Base-by-base conservation (phyloP, 768 basidiomycete species). In the Russula olivacea region DNA sequence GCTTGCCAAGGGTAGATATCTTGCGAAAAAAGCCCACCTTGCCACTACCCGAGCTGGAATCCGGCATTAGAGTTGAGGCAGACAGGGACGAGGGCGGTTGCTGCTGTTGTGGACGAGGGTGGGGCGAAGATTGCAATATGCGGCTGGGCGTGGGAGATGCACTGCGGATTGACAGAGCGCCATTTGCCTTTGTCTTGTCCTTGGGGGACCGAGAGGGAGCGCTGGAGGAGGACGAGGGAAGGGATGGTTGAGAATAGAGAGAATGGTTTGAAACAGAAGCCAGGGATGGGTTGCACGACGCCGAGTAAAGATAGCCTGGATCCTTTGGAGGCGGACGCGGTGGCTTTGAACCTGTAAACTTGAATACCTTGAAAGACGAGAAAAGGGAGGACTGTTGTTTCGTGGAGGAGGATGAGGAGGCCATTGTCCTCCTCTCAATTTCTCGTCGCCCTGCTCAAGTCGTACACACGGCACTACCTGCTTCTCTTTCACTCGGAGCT, bases 331-430 rank as follows among this genome's bases (percentile, higher is more conserved):
- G 66, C 0, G 56, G 65, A 0, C 59, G 65, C 0, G 67, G 65
- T 14, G 67, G 67, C 14, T 60, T 63, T 32, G 67, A 61, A 14
- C 58, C 25, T 5, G 58, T 47, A 21, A 68, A 60, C 25, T 55
- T 63, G 61, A 68, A 68, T 11, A 68, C 58, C 28, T 68, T 68
- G 47, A 68, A 34, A 5, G 67, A 60, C 2, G 67, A 68, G 51
- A 68, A 68, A 47, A 55, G 67, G 17, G 67, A 68, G 14, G 59
- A 51, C 2, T 47, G 40, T 21, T 65, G 61, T 49, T 49, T 49
- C 17, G 48, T 49, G 25, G 48, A 49, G 12, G 59, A 50, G 9
- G 34, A 34, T 10, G 67, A 56, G 36, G 65, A 63, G 8, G 65
- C 45, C 67, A 66, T 66, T 17, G 50, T 47, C 21, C 45, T 21